Percentiles rank a stretch among this genome's conserved stretches.
Conservation (phyloP, 176 grass and related monocot genomes). For the Eleusine indica region DNA sequence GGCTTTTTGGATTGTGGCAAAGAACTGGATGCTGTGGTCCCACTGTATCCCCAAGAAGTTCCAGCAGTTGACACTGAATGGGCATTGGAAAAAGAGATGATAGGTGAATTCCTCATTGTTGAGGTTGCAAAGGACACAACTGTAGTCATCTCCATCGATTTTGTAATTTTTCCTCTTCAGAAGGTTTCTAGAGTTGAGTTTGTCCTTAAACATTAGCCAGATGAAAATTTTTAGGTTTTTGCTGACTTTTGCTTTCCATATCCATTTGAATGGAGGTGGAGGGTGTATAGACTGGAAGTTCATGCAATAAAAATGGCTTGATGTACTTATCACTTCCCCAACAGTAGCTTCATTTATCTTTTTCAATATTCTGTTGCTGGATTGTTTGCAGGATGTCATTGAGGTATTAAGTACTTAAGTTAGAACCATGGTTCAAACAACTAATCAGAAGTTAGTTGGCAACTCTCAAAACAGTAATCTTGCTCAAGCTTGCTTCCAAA, state of each 20-base stretch:
- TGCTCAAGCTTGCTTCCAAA: background rate
- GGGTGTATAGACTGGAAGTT: no score
- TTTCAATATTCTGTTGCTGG: background rate
- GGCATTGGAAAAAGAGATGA: no score
- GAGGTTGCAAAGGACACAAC: no score
- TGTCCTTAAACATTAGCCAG: background rate
- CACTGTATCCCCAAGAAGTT: no score
- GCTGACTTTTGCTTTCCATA: background rate
- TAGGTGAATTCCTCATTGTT: no score
- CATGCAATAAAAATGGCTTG: background rate
- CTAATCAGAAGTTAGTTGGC: background rate
- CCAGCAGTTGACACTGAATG: no score
- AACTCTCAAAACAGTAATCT: background rate
- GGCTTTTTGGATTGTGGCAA: no score
- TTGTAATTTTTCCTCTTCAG: no score
- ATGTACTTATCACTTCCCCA: background rate
- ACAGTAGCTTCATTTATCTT: background rate
- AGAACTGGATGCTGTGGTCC: no score
- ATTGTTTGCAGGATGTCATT: background rate
- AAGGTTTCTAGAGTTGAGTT: no score
- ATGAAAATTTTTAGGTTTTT: background rate
- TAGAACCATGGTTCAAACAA: no score
- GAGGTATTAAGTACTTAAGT: background rate
- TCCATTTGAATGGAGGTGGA: background rate
- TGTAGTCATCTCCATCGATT: no score